These are phyloP conservation scores for Sarocladiaceae sp. DNA, from an alignment of 2,329 filamentous ascomycete genomes.

Conservation along the genomic window DNA sequence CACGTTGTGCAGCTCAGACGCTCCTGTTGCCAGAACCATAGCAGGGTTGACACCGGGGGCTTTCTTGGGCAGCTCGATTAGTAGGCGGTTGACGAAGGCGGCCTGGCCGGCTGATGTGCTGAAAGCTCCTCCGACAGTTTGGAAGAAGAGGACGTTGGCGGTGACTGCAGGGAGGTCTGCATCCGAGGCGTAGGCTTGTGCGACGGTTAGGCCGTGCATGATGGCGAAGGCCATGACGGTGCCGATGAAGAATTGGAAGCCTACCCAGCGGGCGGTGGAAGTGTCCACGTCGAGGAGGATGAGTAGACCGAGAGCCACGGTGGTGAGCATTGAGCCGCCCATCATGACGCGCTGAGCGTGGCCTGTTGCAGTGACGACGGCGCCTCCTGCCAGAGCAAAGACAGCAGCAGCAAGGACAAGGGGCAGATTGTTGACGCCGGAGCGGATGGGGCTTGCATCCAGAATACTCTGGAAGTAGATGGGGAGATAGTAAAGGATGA, in stretches of 20 bases:
- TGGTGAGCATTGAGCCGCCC: slow-evolving; percentile 21
- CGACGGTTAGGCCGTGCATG: slow-evolving; percentile 33
- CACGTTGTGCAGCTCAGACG: slow-evolving; percentile 44
- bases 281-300: slow-evolving; percentile 29
- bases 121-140: slow-evolving; percentile 39
- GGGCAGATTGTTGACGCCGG: slow-evolving; percentile 35
- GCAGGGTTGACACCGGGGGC: slow-evolving; percentile 26
- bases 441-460: slow-evolving; percentile 26
- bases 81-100: slow-evolving; percentile 31
- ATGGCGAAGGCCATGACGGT: slow-evolving; percentile 23
- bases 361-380: neutral
- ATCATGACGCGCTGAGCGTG: slow-evolving; percentile 27
- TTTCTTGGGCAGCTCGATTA: slow-evolving; percentile 19
- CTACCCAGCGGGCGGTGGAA: slow-evolving; percentile 29
- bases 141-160: slow-evolving; percentile 22
- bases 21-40: slow-evolving; percentile 28
- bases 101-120: slow-evolving; percentile 36
- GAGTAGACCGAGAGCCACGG: slow-evolving; percentile 31
- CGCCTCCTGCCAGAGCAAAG: neutral
- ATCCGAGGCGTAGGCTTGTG: slow-evolving; percentile 20
- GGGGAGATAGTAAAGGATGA: slow-evolving; percentile 35
- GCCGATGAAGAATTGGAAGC: slow-evolving; percentile 33
- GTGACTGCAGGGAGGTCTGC: slow-evolving; percentile 9
- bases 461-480: slow-evolving; percentile 34
- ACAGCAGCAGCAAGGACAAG: slow-evolving; percentile 20